These are phyloP conservation scores for Linanthus parryae DNA, from an alignment of 148 eudicot genomes.

Conservation along the genomic window DNA sequence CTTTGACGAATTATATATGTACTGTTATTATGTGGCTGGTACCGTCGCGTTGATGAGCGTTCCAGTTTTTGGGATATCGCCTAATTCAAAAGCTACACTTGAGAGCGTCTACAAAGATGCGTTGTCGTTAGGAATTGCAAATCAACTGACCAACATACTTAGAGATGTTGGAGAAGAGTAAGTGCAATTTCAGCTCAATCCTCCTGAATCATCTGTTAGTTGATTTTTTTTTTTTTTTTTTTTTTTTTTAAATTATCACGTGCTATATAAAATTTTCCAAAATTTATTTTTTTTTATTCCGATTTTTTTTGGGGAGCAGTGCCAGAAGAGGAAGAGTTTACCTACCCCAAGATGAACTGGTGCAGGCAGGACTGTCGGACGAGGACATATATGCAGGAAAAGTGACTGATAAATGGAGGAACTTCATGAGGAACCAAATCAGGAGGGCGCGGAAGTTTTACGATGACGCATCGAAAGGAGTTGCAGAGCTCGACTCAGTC, in stretches of 20 bases:
- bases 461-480: slow-evolving; percentile 86
- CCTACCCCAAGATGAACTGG: slow-evolving; percentile 91
- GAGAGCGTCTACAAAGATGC: slow-evolving; percentile 89
- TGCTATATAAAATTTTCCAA: too few species aligned
- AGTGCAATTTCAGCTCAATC: too few species aligned
- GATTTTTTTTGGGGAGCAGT: slow-evolving; percentile 39
- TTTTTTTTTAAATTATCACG: too few species aligned
- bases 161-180: slow-evolving; percentile 99
- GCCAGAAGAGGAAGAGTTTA: slow-evolving; percentile 90
- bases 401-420: slow-evolving; percentile 94
- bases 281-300: too few species aligned
- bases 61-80: slow-evolving; percentile 92
- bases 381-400: slow-evolving; percentile 87
- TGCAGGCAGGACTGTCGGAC: slow-evolving; percentile 92
- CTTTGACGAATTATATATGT: slow-evolving; percentile 86
- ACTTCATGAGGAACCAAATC: slow-evolving; percentile 88
- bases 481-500: slow-evolving; percentile 70
- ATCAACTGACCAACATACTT: slow-evolving; percentile 94
- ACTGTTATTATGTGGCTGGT: slow-evolving; percentile 96
- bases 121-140: slow-evolving; percentile 81
- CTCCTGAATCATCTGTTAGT: too few species aligned
- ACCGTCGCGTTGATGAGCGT: slow-evolving; percentile 97
- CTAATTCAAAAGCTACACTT: slow-evolving; percentile 77
- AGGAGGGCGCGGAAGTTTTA: slow-evolving; percentile 90
- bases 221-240: too few species aligned